Evolutionary conservation across 495 filamentous ascomycete species (phyloP).

Genomic region (Pseudoneurospora amorphoporcata): DNA sequence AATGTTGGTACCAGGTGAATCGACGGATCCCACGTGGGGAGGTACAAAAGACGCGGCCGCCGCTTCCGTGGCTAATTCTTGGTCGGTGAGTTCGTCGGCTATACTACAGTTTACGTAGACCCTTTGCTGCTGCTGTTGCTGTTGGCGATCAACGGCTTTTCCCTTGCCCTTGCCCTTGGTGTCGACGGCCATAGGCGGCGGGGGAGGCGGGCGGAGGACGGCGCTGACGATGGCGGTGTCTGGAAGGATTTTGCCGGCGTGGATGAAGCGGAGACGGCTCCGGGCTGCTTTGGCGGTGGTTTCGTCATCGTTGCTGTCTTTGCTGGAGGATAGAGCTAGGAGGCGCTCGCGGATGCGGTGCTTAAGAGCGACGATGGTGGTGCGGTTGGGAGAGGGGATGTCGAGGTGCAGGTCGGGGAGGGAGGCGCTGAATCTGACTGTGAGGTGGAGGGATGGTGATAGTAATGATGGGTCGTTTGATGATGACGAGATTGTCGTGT

Average conservation of each 20-base stretch:
- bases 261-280: conserved; percentile 73
- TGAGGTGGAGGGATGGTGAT: conserved; percentile 52
- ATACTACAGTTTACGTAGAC: conserved; percentile 89
- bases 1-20: neutral
- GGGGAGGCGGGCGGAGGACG: conserved; percentile 52
- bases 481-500: neutral
- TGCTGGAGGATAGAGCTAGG: conserved; percentile 18
- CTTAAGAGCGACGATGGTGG: conserved; percentile 66
- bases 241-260: conserved; percentile 72
- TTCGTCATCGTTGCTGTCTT: neutral
- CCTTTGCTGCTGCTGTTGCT: conserved; percentile 13
- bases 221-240: conserved; percentile 54
- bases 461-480: conserved; percentile 8
- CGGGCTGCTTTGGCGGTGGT: conserved; percentile 36
- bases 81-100: conserved; percentile 55
- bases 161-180: conserved; percentile 23
- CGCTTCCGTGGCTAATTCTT: conserved; percentile 63
- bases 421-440: conserved; percentile 78
- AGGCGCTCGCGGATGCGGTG: conserved; percentile 69
- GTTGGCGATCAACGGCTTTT: conserved; percentile 11
- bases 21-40: conserved; percentile 3
- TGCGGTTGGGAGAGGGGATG: conserved; percentile 53
- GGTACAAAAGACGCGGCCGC: conserved; percentile 32
- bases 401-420: conserved; percentile 75
- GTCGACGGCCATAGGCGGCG: conserved; percentile 34